These are phyloP conservation scores for Pestalotiopsis fici DNA, from an alignment of 2,329 filamentous ascomycete genomes.

Conservation along the genomic window DNA sequence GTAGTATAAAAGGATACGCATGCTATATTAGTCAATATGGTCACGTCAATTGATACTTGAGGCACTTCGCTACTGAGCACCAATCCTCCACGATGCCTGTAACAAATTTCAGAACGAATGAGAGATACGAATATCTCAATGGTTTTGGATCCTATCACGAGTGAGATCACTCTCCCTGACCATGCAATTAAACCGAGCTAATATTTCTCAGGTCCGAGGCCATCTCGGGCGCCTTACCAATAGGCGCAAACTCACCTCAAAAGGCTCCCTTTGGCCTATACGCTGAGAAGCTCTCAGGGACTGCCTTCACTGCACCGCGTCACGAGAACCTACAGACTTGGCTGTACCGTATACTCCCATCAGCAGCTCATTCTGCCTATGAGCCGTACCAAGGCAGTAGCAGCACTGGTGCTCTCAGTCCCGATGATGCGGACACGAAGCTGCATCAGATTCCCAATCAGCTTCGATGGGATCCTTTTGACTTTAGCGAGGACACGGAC, in stretches of 20 bases:
- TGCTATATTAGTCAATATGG: not conserved
- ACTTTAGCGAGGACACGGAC: constrained; percentile 58
- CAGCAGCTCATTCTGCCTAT: constrained; percentile 62
- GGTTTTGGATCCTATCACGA: constrained; percentile 71
- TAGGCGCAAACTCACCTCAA: constrained; percentile 80
- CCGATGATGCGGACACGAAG: not conserved
- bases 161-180: constrained; percentile 40
- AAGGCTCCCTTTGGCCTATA: constrained; percentile 78
- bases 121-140: constrained; percentile 64
- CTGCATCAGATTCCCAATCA: constrained; percentile 76
- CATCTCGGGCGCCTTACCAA: constrained; percentile 70
- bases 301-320: constrained; percentile 69
- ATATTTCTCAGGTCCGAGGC: constrained; percentile 67
- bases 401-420: constrained; percentile 33
- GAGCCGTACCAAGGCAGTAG: constrained; percentile 32
- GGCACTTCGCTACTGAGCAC: not conserved
- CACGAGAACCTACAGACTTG: constrained; percentile 67
- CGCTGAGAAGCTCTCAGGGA: constrained; percentile 76
- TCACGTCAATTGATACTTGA: not conserved
- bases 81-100: constrained; percentile 29
- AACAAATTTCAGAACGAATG: constrained; percentile 32
- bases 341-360: constrained; percentile 69
- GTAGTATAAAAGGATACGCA: not conserved
- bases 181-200: not conserved
- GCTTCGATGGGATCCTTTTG: constrained; percentile 77